Evolutionary conservation across 73 alveolate species (phyloP).

Genomic region (Paramecium caudatum): DNA sequence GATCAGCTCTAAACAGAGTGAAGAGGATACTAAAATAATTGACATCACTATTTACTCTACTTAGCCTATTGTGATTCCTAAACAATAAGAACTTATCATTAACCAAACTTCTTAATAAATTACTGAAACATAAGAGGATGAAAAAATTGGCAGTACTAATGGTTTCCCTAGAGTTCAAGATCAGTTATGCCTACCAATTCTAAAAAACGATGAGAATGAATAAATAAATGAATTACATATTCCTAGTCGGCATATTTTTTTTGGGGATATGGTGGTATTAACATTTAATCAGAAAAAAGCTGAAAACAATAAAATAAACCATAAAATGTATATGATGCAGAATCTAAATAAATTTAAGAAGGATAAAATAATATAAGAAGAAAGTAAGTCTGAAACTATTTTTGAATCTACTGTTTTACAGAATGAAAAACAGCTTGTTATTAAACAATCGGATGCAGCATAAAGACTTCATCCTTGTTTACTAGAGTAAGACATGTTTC

Average conservation of each 20-base stretch:
- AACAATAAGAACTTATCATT: neutral
- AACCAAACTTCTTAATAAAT: neutral
- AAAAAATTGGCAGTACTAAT: neutral
- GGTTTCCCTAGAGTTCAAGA: neutral
- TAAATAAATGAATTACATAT: neutral
- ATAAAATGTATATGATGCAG: constrained; percentile 36
- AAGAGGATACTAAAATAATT: neutral
- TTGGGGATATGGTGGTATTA: constrained; percentile 13
- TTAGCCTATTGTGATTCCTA: neutral
- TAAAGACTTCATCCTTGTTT: too few species aligned
- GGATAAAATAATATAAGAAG: neutral
- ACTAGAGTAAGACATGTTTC: too few species aligned
- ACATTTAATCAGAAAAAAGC: neutral
- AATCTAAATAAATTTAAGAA: constrained; percentile 14
- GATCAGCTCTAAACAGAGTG: neutral
- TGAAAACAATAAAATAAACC: constrained; percentile 20
- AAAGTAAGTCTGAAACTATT: too few species aligned
- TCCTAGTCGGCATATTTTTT: neutral
- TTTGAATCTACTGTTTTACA: too few species aligned
- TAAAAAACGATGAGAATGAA: neutral
- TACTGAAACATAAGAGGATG: neutral
- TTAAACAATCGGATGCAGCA: too few species aligned
- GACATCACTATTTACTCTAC: neutral
- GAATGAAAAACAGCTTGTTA: too few species aligned
- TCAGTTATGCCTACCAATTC: too few species aligned